phyloP scores from a whole-genome alignment of 2,329 filamentous ascomycete genomes.

The Aaosphaeria pasadenensis region DNA sequence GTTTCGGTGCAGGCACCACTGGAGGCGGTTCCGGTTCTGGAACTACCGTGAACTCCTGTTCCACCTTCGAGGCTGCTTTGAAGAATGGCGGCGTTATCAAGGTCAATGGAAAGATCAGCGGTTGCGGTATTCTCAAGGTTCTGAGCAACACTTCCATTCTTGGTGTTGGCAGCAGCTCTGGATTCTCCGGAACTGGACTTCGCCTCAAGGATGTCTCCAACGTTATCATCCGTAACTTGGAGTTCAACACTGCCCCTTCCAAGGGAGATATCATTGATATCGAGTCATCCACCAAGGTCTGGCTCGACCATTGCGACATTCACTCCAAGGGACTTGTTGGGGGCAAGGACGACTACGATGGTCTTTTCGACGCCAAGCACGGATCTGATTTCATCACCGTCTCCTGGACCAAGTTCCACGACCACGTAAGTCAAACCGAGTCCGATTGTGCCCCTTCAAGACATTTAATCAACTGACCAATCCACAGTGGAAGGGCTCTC shows the following conservation, averaged over 20 bases:
- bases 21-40: conserved; percentile 56
- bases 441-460: not conserved
- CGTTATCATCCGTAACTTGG: conserved; percentile 63
- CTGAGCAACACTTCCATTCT: conserved; percentile 26
- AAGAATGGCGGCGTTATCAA: conserved; percentile 32
- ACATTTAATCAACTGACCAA: conserved; percentile 10
- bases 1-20: conserved; percentile 53
- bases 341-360: conserved; percentile 30
- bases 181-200: conserved; percentile 47
- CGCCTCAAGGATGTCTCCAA: conserved; percentile 54
- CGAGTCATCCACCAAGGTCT: conserved; percentile 52
- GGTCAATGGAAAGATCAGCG: conserved; percentile 27
- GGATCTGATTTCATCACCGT: conserved; percentile 60
- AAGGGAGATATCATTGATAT: conserved; percentile 61
- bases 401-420: conserved; percentile 51
- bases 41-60: conserved; percentile 53
- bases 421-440: conserved; percentile 42
- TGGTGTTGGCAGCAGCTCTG: conserved; percentile 42
- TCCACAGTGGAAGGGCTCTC: conserved; percentile 53
- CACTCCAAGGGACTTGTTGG: conserved; percentile 48
- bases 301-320: conserved; percentile 67
- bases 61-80: conserved; percentile 50
- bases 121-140: conserved; percentile 28
- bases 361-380: conserved; percentile 60
- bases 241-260: conserved; percentile 54